phyloP scores from a whole-genome alignment of 2,329 filamentous ascomycete species.

The Verticillium albo-atrum region DNA sequence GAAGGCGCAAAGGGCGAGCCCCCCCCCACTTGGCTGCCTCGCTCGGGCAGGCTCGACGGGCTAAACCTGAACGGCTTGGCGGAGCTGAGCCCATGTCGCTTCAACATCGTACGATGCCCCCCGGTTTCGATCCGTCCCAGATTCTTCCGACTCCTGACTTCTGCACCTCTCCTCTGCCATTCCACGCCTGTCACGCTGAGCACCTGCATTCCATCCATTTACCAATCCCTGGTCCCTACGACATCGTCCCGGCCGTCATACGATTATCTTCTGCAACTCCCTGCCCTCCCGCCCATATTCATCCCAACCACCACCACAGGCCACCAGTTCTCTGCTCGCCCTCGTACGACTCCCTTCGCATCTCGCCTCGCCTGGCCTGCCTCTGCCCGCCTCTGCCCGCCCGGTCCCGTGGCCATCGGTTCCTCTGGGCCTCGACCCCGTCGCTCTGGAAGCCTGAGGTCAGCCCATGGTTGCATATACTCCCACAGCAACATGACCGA shows the following conservation, averaged over 20 bases:
- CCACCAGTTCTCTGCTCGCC: neutral
- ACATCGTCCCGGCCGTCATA: constrained; percentile 1
- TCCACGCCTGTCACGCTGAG: neutral
- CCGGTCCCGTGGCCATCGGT: constrained; percentile 3
- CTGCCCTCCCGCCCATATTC: neutral
- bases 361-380: neutral
- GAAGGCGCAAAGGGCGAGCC: neutral
- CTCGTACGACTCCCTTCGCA: neutral
- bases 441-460: constrained; percentile 4
- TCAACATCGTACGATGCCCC: constrained; percentile 13
- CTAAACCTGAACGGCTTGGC: neutral
- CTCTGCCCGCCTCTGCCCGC: neutral
- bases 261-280: neutral
- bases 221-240: constrained; percentile 1
- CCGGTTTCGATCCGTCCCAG: constrained; percentile 1
- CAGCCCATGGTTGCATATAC: constrained; percentile 16
- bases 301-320: neutral
- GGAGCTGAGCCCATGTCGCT: constrained; percentile 3
- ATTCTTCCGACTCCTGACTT: constrained; percentile 3
- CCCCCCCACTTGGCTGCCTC: neutral
- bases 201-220: constrained; percentile 4
- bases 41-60: neutral
- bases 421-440: neutral
- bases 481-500: constrained; percentile 28
- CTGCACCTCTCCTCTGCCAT: neutral